These are phyloP conservation scores for Taiozyma sp. DNA, from an alignment of 1,139 yeast genomes.

Conservation along the genomic window DNA sequence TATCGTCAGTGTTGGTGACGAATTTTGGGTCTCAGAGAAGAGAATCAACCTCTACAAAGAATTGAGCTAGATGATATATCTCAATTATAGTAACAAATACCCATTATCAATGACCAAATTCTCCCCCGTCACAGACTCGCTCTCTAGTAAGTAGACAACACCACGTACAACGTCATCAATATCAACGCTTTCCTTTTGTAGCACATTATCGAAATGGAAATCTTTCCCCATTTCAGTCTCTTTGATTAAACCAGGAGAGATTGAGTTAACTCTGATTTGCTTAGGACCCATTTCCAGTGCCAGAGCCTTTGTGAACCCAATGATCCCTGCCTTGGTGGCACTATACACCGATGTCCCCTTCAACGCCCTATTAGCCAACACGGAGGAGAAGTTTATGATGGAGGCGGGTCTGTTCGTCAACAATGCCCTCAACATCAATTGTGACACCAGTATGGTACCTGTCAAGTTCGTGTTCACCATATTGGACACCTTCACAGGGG, in stretches of 20 bases:
- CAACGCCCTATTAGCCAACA: slow-evolving; percentile 46
- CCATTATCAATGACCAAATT: slow-evolving; percentile 30
- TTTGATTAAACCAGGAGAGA: slow-evolving; percentile 68
- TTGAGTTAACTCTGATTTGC: slow-evolving; percentile 54
- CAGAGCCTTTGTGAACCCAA: slow-evolving; percentile 60
- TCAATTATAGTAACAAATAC: slow-evolving; percentile 4
- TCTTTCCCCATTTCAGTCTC: slow-evolving; percentile 65
- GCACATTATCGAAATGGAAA: slow-evolving; percentile 20
- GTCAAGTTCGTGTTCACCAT: slow-evolving; percentile 60
- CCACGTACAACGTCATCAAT: slow-evolving; percentile 25
- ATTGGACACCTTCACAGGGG: slow-evolving; percentile 37
- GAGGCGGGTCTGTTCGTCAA: slow-evolving; percentile 34
- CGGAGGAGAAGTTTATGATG: slow-evolving; percentile 70
- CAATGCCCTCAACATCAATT: slow-evolving; percentile 45
- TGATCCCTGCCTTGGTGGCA: slow-evolving; percentile 76
- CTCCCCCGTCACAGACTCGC: slow-evolving; percentile 38
- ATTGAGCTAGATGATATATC: background rate
- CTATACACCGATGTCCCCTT: slow-evolving; percentile 75
- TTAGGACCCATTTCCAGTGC: slow-evolving; percentile 55
- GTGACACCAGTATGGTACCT: slow-evolving; percentile 61
- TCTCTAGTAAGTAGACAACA: slow-evolving; percentile 26
- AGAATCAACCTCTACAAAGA: slow-evolving; percentile 3
- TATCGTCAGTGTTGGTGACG: slow-evolving; percentile 27
- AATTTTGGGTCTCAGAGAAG: slow-evolving; percentile 16
- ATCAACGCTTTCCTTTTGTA: slow-evolving; percentile 29